Base-by-base conservation (phyloP, 441 rosid genomes). In the Omphalea diandra region DNA sequence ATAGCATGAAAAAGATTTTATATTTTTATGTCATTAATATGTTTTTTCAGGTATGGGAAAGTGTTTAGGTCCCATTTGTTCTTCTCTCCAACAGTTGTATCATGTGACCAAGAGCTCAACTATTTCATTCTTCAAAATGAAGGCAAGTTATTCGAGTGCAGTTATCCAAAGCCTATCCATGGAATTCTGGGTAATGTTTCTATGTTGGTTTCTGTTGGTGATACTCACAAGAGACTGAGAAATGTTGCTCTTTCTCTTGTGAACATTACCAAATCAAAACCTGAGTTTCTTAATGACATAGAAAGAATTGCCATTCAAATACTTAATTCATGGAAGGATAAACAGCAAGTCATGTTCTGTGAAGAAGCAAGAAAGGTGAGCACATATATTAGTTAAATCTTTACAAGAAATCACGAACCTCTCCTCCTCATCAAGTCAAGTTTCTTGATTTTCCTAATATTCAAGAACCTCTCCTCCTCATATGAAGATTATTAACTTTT, bases 11-110 rank as follows among this genome's bases (percentile, higher is more conserved):
- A n/a, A n/a, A n/a, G n/a, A n/a, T n/a, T n/a, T n/a, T n/a, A n/a
- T n/a, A n/a, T n/a, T n/a, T n/a, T n/a, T n/a, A n/a, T n/a, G n/a
- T n/a, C n/a, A n/a, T n/a, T n/a, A n/a, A n/a, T n/a, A n/a, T n/a
- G 17, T 26, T 20, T 64, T 50, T 75, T 61, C 82, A 84, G 86
- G 77, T 85, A 80, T 56, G 89, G 91, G 56, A 82, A 82, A 27
- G 84, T 87, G 71, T 87, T 85, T 82, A 87, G 68, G 63, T 76
- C 91, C 60, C 84, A 83, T 74, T 71, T 87, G 76, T 87, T 87
- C 76, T 74, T 82, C 69, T 73, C 75, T n/a, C 91, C 86, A 20
- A 80, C 91, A 1, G 75, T 87, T 47, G 87, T 87, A 7, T 87
- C 89, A 0, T 82, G 85, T 61, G 91, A 87, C 65, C 77, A 75